Evolutionary conservation across 768 basidiomycete species (phyloP).

Genomic region (Lentinula sp.): DNA sequence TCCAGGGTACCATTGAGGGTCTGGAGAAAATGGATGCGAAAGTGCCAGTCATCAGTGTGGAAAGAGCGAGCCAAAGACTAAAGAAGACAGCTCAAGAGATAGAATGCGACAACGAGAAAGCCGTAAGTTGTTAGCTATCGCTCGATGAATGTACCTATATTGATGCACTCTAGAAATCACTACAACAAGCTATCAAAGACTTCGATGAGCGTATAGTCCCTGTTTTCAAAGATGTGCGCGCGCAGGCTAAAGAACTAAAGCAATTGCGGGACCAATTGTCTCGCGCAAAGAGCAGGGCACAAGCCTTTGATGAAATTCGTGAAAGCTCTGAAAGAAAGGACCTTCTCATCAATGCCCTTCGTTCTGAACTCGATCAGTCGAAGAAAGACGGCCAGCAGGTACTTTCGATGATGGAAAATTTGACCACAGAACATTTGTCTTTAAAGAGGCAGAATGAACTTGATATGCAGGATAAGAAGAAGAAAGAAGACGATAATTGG

Average conservation of each 20-base stretch:
- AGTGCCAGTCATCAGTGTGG: background rate
- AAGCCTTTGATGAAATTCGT: background rate
- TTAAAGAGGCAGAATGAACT: background rate
- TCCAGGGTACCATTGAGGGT: background rate
- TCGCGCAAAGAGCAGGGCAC: background rate
- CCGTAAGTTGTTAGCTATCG: background rate
- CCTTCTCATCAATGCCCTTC: background rate
- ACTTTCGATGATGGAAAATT: background rate
- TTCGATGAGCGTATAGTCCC: background rate
- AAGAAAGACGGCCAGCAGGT: background rate
- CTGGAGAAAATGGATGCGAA: conserved; percentile 1
- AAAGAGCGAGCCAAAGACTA: background rate
- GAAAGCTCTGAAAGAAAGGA: background rate
- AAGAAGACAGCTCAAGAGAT: background rate
- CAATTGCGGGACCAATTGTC: background rate
- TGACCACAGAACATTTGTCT: background rate
- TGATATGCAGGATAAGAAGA: background rate
- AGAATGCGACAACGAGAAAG: background rate
- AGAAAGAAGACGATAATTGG: background rate
- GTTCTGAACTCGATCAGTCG: background rate
- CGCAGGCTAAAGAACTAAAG: background rate
- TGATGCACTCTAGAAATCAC: background rate
- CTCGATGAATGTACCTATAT: background rate
- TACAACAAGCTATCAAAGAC: background rate
- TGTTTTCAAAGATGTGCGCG: background rate